phyloP scores from a whole-genome alignment of 805 yeast genomes.

The Wickerhamomyces bisporus region DNA sequence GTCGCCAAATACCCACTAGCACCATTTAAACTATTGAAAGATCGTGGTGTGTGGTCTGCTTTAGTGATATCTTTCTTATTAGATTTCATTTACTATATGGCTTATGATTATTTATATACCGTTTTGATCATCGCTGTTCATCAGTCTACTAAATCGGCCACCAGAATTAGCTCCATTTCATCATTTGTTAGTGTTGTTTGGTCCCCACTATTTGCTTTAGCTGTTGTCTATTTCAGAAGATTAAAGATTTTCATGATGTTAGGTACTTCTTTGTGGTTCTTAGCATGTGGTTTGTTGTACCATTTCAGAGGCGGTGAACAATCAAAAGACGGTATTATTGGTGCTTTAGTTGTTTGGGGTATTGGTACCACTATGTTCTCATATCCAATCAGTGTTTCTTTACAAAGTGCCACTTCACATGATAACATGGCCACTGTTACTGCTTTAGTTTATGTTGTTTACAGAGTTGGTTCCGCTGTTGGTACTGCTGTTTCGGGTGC shows the following conservation, averaged over 20 bases:
- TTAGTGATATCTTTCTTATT: constrained; percentile 50
- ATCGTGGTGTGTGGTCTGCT: constrained; percentile 76
- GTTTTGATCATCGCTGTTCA: constrained; percentile 60
- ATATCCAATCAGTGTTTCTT: constrained; percentile 59
- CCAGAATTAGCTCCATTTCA: constrained; percentile 53
- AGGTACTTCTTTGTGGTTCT: constrained; percentile 55
- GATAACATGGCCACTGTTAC: constrained; percentile 65
- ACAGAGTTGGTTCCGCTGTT: constrained; percentile 60
- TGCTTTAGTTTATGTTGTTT: constrained; percentile 50
- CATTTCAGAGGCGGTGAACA: constrained; percentile 50
- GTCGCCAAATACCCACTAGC: constrained; percentile 57
- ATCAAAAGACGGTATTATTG: constrained; percentile 55
- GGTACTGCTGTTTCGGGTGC: constrained; percentile 67
- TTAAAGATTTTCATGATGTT: constrained; percentile 54
- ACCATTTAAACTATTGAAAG: constrained; percentile 53
- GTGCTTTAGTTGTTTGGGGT: constrained; percentile 59
- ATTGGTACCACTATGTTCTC: constrained; percentile 70
- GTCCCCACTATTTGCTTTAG: constrained; percentile 52
- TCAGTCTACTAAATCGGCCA: constrained; percentile 55
- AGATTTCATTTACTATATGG: constrained; percentile 63
- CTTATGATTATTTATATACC: constrained; percentile 63
- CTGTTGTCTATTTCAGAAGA: constrained; percentile 42
- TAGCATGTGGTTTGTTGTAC: constrained; percentile 53
- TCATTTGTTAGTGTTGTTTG: constrained; percentile 58
- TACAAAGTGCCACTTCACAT: constrained; percentile 56